These are phyloP conservation scores for Pichia sp. DNA, from an alignment of 1,139 yeast species.

Conservation along the genomic window DNA sequence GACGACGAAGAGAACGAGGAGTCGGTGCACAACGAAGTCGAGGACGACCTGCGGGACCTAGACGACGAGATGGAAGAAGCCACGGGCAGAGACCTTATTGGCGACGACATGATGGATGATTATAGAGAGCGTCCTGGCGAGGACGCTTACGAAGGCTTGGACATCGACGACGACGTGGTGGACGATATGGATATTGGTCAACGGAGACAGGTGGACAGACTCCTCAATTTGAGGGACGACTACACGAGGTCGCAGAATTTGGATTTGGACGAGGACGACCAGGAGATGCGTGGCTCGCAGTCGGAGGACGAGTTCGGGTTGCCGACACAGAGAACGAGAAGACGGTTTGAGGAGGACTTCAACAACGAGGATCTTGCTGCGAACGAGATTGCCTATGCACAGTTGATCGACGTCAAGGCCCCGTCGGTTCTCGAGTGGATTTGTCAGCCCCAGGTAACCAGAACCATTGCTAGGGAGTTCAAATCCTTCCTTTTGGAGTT, in stretches of 20 bases:
- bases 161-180: constrained; percentile 74
- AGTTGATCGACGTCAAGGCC: constrained; percentile 89
- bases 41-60: constrained; percentile 58
- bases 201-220: constrained; percentile 75
- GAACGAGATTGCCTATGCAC: constrained; percentile 80
- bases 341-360: constrained; percentile 45
- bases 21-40: constrained; percentile 29
- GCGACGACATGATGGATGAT: constrained; percentile 76
- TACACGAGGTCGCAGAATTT: constrained; percentile 38
- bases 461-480: constrained; percentile 89
- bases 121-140: constrained; percentile 61
- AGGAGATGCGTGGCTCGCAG: constrained; percentile 35
- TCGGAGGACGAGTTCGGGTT: constrained; percentile 60
- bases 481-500: constrained; percentile 84
- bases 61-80: constrained; percentile 63
- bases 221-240: constrained; percentile 75
- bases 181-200: constrained; percentile 69
- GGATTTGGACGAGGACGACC: constrained; percentile 58
- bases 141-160: constrained; percentile 70
- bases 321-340: constrained; percentile 75
- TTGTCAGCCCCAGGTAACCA: constrained; percentile 84
- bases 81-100: constrained; percentile 80
- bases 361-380: constrained; percentile 64
- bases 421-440: constrained; percentile 92
- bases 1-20: constrained; percentile 65